Percentiles rank a stretch among this genome's conserved stretches.
These are phyloP conservation scores for Yamadazyma atmosphaerica DNA, from an alignment of 1,139 yeast genomes.

Conservation along the genomic window DNA sequence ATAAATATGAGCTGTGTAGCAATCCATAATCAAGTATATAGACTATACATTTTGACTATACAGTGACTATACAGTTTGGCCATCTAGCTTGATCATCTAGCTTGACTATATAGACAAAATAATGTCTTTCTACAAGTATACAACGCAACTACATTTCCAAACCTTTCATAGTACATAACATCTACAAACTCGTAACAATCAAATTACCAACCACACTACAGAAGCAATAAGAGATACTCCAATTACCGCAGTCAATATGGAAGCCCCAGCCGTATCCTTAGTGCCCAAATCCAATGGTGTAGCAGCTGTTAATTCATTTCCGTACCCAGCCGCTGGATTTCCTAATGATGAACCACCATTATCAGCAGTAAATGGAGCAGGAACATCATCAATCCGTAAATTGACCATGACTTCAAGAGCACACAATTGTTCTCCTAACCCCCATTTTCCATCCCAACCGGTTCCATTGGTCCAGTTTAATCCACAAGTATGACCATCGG, in stretches of 20 bases:
- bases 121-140: too few species aligned
- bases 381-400: slow-evolving; percentile 52
- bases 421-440: slow-evolving; percentile 93
- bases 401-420: slow-evolving; percentile 80
- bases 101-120: too few species aligned
- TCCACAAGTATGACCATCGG: slow-evolving; percentile 90
- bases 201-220: slow-evolving; percentile 69
- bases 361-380: slow-evolving; percentile 57
- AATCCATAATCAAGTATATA: too few species aligned
- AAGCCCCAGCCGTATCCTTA: slow-evolving; percentile 87
- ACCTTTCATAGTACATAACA: too few species aligned
- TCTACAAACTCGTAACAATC: too few species aligned
- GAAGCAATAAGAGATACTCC: slow-evolving; percentile 65
- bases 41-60: too few species aligned
- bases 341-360: slow-evolving; percentile 65
- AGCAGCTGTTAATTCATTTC: slow-evolving; percentile 36
- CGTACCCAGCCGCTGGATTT: slow-evolving; percentile 60
- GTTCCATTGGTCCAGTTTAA: slow-evolving; percentile 62
- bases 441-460: slow-evolving; percentile 79
- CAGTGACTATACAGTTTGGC: too few species aligned
- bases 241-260: slow-evolving; percentile 75
- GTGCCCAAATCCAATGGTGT: slow-evolving; percentile 50
- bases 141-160: too few species aligned
- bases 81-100: too few species aligned
- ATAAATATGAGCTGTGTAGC: too few species aligned